Conservation (phyloP, 2,329 filamentous ascomycete species). For the Fusarium siculi region DNA sequence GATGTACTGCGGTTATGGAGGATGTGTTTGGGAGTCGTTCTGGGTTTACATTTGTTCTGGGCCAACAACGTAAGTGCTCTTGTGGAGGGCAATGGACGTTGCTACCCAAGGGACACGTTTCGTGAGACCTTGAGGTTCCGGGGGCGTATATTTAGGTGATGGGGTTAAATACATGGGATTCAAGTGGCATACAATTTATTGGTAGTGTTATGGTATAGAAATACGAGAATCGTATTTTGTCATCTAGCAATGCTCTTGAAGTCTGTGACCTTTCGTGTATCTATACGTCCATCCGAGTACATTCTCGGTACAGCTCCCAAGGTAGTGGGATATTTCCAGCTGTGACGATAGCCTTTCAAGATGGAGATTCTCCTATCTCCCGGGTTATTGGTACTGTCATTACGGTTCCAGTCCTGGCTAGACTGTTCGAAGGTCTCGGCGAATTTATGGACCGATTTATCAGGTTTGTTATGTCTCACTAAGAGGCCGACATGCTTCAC, state of each 20-base stretch:
- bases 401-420: background rate
- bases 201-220: background rate
- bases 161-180: background rate
- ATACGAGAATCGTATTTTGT: background rate
- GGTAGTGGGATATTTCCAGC: background rate
- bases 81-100: constrained; percentile 66
- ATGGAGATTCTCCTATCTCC: background rate
- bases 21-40: constrained; percentile 61
- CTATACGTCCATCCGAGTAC: background rate
- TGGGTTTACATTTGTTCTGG: constrained; percentile 64
- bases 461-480: constrained; percentile 1
- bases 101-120: constrained; percentile 48
- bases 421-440: constrained; percentile 5
- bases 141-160: constrained; percentile 1
- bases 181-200: background rate
- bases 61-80: constrained; percentile 65
- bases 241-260: background rate
- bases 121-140: constrained; percentile 6
- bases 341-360: background rate
- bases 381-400: background rate
- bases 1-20: constrained; percentile 74
- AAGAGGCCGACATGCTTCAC: background rate
- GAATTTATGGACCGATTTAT: background rate
- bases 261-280: background rate
- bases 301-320: too few relatives aligned